Base-by-base conservation (phyloP, 169 alveolate genomes). In the Cryptosporidium baileyi region DNA sequence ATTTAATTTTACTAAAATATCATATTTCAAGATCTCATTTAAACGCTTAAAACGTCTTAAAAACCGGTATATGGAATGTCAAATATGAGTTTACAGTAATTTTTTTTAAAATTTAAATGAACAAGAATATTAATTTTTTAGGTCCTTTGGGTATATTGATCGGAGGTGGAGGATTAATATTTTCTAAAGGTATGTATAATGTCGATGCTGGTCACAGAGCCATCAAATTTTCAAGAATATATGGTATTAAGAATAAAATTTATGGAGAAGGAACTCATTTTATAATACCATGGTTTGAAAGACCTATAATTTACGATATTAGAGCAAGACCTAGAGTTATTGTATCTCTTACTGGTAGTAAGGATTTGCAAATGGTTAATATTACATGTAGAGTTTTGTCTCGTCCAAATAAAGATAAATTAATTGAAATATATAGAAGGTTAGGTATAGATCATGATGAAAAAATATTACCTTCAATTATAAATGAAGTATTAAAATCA, bases 191-290 rank as follows among this genome's bases (percentile, higher is more conserved):
- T 80, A 60, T 89, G 59, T 89, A 65, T 67, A 80, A 90, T 90
- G 98, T 96, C 36, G 99, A 96, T 80, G 98, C 98, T 19, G 99
- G 99, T 13, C 96, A 96, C 61, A 89, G 98, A 59, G 99, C 98
- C 8, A 91, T 96, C 49, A 93, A 93, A 38, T 96, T 93, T 90
- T 94, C 95, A 82, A 90, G 97, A 62, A 43, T 95, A 45, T 89
- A 88, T 81, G 96, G 89, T n/a, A 52, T 61, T 13, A 13, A 63
- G 60, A 44, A 80, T 34, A 51, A 80, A 52, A 88, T 93, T 60
- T 96, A 96, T 88, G 95, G 92, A 30, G 99, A 97, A 91, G 99
- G 99, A 32, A 96, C 99, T 63, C 99, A 97, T 80, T 93, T 97
- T 80, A 80, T 93, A 91, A 60, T 96, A 59, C 99, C 99, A 8